phyloP scores from a whole-genome alignment of 1,284 basidiomycete genomes.

The Cerrena zonata region DNA sequence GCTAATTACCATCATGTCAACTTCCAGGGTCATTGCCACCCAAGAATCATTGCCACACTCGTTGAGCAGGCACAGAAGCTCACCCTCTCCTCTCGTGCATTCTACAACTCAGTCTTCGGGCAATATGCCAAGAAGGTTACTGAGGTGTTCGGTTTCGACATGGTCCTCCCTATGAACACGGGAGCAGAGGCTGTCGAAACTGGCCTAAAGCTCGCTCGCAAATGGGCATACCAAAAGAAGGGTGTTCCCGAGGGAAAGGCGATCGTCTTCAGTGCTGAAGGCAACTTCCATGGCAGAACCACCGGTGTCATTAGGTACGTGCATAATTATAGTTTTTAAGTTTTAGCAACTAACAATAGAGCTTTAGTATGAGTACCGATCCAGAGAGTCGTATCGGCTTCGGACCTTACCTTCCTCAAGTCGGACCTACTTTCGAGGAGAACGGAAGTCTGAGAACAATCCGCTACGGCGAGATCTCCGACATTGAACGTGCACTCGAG shows the following conservation, averaged over 20 bases:
- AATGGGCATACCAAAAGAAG: slow-evolving; percentile 91
- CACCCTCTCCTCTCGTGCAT: slow-evolving; percentile 91
- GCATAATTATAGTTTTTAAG: slow-evolving; percentile 18
- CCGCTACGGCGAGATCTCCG: slow-evolving; percentile 77
- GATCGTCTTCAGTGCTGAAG: slow-evolving; percentile 79
- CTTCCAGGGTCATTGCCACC: slow-evolving; percentile 87
- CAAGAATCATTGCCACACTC: slow-evolving; percentile 78
- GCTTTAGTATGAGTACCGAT: slow-evolving; percentile 86
- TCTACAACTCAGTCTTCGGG: slow-evolving; percentile 91
- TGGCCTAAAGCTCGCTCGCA: slow-evolving; percentile 75
- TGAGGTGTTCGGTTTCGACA: slow-evolving; percentile 81
- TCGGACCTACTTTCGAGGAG: slow-evolving; percentile 73
- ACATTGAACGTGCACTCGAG: slow-evolving; percentile 79
- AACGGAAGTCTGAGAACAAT: slow-evolving; percentile 52
- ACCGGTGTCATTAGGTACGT: slow-evolving; percentile 77
- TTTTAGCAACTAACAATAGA: slow-evolving; percentile 1
- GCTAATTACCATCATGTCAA: slow-evolving; percentile 5
- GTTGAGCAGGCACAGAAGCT: slow-evolving; percentile 83
- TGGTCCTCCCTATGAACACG: slow-evolving; percentile 99
- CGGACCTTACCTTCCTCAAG: slow-evolving; percentile 83
- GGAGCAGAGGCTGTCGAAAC: slow-evolving; percentile 98
- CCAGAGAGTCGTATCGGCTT: slow-evolving; percentile 84
- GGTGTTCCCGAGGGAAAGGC: slow-evolving; percentile 80
- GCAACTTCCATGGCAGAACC: slow-evolving; percentile 96
- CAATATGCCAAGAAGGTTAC: slow-evolving; percentile 85